A percentile compares a stretch with the other conserved stretches of the same genome.
Conservation (phyloP, 2,329 filamentous ascomycete species). For the Sclerotinia subarctica region DNA sequence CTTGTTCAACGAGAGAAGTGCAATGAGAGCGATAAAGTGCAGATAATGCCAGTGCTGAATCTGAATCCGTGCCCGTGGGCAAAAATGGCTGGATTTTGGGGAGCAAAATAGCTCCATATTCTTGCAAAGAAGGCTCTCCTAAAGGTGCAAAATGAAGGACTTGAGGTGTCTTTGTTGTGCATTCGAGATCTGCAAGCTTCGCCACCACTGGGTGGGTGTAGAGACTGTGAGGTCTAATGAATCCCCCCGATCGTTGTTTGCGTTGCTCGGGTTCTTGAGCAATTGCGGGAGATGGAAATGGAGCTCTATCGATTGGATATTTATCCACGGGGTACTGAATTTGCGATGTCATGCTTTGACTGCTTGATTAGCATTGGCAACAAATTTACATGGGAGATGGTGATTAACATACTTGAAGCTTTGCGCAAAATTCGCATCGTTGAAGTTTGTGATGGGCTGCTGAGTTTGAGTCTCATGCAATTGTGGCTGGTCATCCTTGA, state of each 20-base stretch:
- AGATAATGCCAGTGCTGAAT: slow-evolving; percentile 79
- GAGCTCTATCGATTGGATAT: slow-evolving; percentile 37
- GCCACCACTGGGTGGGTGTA: slow-evolving; percentile 58
- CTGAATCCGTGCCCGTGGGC: slow-evolving; percentile 76
- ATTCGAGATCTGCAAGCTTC: slow-evolving; percentile 57
- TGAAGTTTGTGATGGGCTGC: slow-evolving; percentile 48
- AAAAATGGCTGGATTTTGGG: slow-evolving; percentile 83
- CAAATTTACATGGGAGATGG: not conserved
- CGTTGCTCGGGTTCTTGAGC: slow-evolving; percentile 38
- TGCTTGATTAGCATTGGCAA: slow-evolving; percentile 25
- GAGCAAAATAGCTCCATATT: slow-evolving; percentile 71
- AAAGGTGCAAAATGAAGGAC: slow-evolving; percentile 60
- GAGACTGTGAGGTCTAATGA: slow-evolving; percentile 48
- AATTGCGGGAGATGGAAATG: slow-evolving; percentile 43
- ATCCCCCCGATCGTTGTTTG: slow-evolving; percentile 34
- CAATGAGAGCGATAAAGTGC: slow-evolving; percentile 93
- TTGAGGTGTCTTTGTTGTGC: slow-evolving; percentile 56
- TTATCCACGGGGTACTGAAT: slow-evolving; percentile 37
- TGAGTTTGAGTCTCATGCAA: slow-evolving; percentile 43
- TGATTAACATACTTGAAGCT: slow-evolving; percentile 48
- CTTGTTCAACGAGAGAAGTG: slow-evolving; percentile 90
- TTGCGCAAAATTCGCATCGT: slow-evolving; percentile 50
- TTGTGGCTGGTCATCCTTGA: slow-evolving; percentile 51
- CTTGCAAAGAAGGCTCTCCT: slow-evolving; percentile 53
- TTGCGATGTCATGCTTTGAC: slow-evolving; percentile 34